Evolutionary conservation across 805 yeast genomes (phyloP).

Genomic region (Wickerhamiella lipophila): DNA sequence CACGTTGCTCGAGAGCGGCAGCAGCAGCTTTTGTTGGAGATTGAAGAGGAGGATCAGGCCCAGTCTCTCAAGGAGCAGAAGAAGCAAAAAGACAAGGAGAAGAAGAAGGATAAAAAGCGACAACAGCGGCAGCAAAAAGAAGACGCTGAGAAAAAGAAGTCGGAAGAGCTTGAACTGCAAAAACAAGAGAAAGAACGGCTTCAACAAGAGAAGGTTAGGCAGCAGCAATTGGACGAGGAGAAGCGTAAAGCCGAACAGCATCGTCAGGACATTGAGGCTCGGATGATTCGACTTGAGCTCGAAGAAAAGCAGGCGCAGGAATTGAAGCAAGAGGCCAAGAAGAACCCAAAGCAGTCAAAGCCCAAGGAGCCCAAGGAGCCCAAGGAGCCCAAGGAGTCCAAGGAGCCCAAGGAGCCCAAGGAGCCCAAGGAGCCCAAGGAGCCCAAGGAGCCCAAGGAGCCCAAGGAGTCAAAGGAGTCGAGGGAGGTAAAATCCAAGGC

Average conservation of each 20-base stretch:
- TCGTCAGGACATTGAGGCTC: constrained; percentile 24
- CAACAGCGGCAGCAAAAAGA: constrained; percentile 30
- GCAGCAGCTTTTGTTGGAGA: constrained; percentile 28
- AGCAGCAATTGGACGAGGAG: constrained; percentile 22
- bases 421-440: too few relatives aligned
- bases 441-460: too few relatives aligned
- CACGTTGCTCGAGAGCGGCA: constrained; percentile 60
- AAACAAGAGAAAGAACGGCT: constrained; percentile 13
- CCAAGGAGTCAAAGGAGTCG: constrained; percentile 17
- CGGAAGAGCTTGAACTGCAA: constrained; percentile 28
- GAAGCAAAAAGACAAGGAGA: constrained; percentile 31
- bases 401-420: constrained; percentile 1
- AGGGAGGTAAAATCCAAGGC: constrained; percentile 10
- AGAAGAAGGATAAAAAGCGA: constrained; percentile 32
- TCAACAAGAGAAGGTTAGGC: constrained; percentile 18
- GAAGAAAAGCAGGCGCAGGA: constrained; percentile 12
- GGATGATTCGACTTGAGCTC: constrained; percentile 24
- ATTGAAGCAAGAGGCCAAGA: constrained; percentile 4
- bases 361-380: constrained; percentile 8
- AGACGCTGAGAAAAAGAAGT: constrained; percentile 29
- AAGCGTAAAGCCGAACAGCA: constrained; percentile 23
- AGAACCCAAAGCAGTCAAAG: neutral
- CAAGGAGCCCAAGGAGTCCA: constrained; percentile 18
- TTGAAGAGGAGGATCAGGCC: constrained; percentile 25
- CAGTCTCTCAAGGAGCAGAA: constrained; percentile 27